Evolutionary conservation across 1,284 basidiomycete species (phyloP).

Genomic region (Microbotryum silenes-acaulis): DNA sequence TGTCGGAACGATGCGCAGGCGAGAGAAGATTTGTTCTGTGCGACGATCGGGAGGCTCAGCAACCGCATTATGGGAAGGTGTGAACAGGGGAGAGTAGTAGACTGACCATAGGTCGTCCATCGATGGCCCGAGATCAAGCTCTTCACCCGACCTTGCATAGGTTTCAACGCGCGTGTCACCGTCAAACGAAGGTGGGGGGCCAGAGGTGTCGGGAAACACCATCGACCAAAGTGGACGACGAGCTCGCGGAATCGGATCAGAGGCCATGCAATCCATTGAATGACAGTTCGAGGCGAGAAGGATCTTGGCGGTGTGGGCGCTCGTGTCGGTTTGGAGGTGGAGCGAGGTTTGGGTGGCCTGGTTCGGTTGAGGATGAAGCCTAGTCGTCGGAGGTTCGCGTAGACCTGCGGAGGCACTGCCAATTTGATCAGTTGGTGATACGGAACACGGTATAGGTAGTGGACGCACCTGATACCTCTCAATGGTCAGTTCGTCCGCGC

Average conservation of each 20-base stretch:
- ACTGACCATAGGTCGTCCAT: slow-evolving; percentile 36
- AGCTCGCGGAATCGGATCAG: neutral
- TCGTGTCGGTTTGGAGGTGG: neutral
- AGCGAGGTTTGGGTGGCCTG: neutral
- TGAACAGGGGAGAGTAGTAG: neutral
- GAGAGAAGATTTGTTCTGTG: slow-evolving; percentile 51
- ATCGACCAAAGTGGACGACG: too few relatives aligned
- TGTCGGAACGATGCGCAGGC: slow-evolving; percentile 65
- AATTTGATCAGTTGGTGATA: neutral
- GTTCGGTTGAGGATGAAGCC: slow-evolving; percentile 81
- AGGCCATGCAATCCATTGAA: neutral
- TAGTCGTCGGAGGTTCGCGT: slow-evolving; percentile 79
- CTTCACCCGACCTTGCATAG: slow-evolving; percentile 7
- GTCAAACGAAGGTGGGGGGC: slow-evolving; percentile 1
- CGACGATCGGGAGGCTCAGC: neutral
- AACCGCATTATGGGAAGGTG: neutral
- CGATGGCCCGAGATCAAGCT: slow-evolving; percentile 17
- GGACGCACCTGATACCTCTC: slow-evolving; percentile 73
- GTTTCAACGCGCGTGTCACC: neutral
- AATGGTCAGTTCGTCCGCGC: slow-evolving; percentile 62
- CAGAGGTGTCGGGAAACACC: neutral
- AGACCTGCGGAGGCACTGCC: slow-evolving; percentile 55
- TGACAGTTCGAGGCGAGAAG: too few relatives aligned
- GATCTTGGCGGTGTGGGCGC: neutral
- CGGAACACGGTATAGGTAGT: neutral